These are phyloP conservation scores for Mycena pura DNA, from an alignment of 768 basidiomycete species.

Conservation along the genomic window DNA sequence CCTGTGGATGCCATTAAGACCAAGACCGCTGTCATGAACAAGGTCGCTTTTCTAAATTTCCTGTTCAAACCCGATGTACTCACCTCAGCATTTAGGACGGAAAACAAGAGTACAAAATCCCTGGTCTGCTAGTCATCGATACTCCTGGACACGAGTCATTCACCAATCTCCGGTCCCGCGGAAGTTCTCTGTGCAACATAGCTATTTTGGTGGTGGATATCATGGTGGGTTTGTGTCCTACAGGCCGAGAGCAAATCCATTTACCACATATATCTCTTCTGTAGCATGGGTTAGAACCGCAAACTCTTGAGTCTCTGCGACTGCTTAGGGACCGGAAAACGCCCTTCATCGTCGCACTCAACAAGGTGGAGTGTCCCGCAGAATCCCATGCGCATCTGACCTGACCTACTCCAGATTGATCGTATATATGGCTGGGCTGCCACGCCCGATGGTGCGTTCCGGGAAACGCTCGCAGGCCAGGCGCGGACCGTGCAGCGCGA, in stretches of 20 bases:
- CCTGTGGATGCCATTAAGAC: constrained; percentile 92
- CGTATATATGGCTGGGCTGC: constrained; percentile 95
- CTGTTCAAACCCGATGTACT: not conserved
- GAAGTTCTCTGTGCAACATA: constrained; percentile 97
- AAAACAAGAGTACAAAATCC: constrained; percentile 91
- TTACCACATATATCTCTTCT: constrained; percentile 12
- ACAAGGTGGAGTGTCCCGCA: constrained; percentile 67
- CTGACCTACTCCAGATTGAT: constrained; percentile 72
- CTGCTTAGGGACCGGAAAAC: constrained; percentile 92
- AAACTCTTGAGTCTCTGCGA: constrained; percentile 95
- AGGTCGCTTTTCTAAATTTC: constrained; percentile 45
- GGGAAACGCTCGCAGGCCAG: constrained; percentile 88
- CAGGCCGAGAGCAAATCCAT: not conserved
- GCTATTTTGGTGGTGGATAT: constrained; percentile 99
- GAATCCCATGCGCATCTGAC: constrained; percentile 5
- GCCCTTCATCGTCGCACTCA: constrained; percentile 97
- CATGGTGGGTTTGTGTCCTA: constrained; percentile 66
- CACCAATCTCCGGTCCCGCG: constrained; percentile 93
- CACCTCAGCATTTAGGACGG: constrained; percentile 60
- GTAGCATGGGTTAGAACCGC: constrained; percentile 96
- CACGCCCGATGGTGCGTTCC: constrained; percentile 92
- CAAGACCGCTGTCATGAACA: constrained; percentile 95
- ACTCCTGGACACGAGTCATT: constrained; percentile 99
- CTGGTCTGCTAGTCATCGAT: constrained; percentile 94
- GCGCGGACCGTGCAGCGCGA: constrained; percentile 80